Evolutionary conservation across 2,329 filamentous ascomycete species (phyloP).

Genomic region (Apiospora saccharicola): DNA sequence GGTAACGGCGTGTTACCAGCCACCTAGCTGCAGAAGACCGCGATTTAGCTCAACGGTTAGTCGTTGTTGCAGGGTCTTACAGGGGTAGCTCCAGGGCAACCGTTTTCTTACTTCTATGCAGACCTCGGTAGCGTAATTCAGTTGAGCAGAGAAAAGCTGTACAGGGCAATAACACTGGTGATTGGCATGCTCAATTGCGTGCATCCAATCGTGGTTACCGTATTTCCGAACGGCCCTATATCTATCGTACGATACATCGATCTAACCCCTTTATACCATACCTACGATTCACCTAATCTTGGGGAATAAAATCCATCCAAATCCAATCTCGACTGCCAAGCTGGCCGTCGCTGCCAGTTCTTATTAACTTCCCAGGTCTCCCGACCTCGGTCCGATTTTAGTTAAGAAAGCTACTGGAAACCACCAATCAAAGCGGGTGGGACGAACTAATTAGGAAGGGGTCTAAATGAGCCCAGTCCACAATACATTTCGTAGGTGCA

Average conservation of each 20-base stretch:
- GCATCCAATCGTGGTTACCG: background rate
- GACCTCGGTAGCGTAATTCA: background rate
- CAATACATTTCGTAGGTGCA: background rate
- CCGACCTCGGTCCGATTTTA: background rate
- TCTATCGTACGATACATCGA: background rate
- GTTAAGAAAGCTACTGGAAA: background rate
- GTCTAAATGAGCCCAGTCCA: background rate
- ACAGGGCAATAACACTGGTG: background rate
- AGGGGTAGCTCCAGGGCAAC: background rate
- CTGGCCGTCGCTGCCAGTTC: background rate
- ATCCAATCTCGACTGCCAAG: background rate
- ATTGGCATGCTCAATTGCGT: background rate
- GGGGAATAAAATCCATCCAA: background rate
- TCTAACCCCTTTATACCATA: background rate
- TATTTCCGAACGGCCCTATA: background rate
- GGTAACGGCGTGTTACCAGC: background rate
- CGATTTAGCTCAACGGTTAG: constrained; percentile 5
- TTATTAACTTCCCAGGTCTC: background rate
- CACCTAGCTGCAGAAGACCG: background rate
- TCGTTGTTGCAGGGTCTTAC: background rate
- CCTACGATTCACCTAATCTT: background rate
- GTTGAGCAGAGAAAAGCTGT: background rate
- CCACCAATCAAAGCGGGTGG: constrained; percentile 9
- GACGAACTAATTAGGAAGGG: constrained; percentile 11
- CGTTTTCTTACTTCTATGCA: background rate